phyloP scores from a whole-genome alignment of 441 rosid genomes.

The Mallotus repandus region DNA sequence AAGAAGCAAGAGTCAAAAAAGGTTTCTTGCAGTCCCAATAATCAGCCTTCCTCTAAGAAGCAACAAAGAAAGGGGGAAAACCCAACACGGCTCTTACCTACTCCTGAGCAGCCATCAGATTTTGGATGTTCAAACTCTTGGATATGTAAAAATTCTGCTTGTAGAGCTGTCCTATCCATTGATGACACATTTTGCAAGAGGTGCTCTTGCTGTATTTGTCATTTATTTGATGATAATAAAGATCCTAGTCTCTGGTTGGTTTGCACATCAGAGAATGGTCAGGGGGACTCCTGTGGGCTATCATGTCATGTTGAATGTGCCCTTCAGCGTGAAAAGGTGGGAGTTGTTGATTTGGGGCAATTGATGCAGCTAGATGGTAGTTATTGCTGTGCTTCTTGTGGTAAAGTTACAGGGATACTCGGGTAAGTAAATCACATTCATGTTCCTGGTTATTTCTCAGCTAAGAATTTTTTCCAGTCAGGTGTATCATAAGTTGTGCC shows the following conservation, averaged over 20 bases:
- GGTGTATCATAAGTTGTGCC: constrained; percentile 8
- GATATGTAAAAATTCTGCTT: constrained; percentile 95
- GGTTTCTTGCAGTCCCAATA: constrained; percentile 35
- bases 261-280: constrained; percentile 71
- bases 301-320: constrained; percentile 98
- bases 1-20: constrained; percentile 74
- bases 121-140: constrained; percentile 60
- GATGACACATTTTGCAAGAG: constrained; percentile 90
- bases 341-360: constrained; percentile 75
- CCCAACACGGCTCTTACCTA: constrained; percentile 44
- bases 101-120: constrained; percentile 49
- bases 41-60: constrained; percentile 52
- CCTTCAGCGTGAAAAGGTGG: constrained; percentile 75
- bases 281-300: constrained; percentile 75
- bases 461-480: not conserved
- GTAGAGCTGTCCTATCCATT: constrained; percentile 75
- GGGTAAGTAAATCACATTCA: constrained; percentile 46
- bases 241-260: constrained; percentile 99
- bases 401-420: constrained; percentile 92
- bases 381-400: constrained; percentile 94
- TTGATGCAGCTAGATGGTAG: constrained; percentile 98
- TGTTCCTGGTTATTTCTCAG: constrained; percentile 6
- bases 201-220: constrained; percentile 97
- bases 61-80: constrained; percentile 73
- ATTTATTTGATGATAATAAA: constrained; percentile 89